phyloP scores from a whole-genome alignment of 1,284 basidiomycete species.

The Rhizoctonia solani region DNA sequence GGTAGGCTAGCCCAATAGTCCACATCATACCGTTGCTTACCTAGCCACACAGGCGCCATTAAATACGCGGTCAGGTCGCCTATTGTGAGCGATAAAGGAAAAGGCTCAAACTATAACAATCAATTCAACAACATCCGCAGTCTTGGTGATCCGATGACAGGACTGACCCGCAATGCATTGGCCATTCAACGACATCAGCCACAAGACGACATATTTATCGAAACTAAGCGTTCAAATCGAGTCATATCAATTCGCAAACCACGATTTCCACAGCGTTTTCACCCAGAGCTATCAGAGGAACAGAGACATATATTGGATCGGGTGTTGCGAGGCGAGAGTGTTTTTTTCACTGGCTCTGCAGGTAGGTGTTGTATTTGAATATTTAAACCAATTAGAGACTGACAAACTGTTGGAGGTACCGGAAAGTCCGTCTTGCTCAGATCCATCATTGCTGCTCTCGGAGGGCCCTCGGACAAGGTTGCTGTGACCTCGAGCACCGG shows the following conservation, averaged over 20 bases:
- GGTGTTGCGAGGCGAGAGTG: conserved; percentile 68
- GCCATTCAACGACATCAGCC: too few species aligned
- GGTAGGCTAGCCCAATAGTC: too few species aligned
- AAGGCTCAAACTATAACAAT: too few species aligned
- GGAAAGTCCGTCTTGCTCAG: conserved; percentile 62
- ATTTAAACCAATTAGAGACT: not conserved
- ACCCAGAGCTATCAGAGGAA: conserved; percentile 57
- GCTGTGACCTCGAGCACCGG: conserved; percentile 63
- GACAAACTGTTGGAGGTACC: conserved; percentile 49
- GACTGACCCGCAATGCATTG: too few species aligned
- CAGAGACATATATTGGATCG: conserved; percentile 81
- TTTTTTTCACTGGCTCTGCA: conserved; percentile 97
- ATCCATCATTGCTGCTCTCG: conserved; percentile 56
- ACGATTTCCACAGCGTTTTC: not conserved
- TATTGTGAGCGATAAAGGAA: too few species aligned
- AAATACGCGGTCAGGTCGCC: too few species aligned
- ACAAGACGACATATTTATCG: too few species aligned
- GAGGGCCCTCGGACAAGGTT: conserved; percentile 50
- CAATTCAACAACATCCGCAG: too few species aligned
- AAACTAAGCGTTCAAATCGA: not conserved
- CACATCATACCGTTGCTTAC: too few species aligned
- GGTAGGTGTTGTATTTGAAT: conserved; percentile 57
- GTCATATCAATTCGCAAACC: too few species aligned
- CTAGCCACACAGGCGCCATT: too few species aligned
- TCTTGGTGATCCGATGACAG: too few species aligned